Base-by-base conservation (phyloP, 2,329 filamentous ascomycete species). In the Phyllosticta citribraziliensis region DNA sequence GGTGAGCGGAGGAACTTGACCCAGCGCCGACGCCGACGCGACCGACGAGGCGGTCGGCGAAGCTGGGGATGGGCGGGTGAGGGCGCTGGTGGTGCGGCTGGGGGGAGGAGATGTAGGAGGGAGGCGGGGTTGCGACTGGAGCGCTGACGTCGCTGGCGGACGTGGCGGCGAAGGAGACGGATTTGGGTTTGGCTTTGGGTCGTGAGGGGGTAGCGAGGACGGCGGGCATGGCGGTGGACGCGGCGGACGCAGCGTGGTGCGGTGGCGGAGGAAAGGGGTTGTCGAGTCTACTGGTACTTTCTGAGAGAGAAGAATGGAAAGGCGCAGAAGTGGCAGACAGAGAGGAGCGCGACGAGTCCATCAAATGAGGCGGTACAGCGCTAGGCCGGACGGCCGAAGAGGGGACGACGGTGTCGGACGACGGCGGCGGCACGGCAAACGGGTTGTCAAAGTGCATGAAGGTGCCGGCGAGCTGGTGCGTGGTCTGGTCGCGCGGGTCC, bases 161-260 rank as follows among this genome's bases (percentile, higher is more conserved):
- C 73, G 72, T 52, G 70, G 72, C 53, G 74, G 73, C 3, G 74
- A 75, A 14, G 76, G 77, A 57, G 76, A 47, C 40, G 14, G 40
- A n/a, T n/a, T 47, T 47, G 14, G 6, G 40, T n/a, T 47, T 47
- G 40, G 40, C 3, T 8, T n/a, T 17, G 12, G 40, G 14, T 5
- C 40, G 40, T 6, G 40, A 47, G 14, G 40, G 40, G 14, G 40
- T 47, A n/a, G 40, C 40, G 17, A 47, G 17, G 40, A 47, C 14
- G 17, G 14, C 35, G 35, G 35, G 12, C 1, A 40, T 0, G 33
- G 5, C 17, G 40, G 3, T n/a, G 40, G 40, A 22, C 22, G 22
- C 22, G 22, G 22, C 22, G 3, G 22, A 22, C 22, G 22, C 22
- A 22, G 22, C 22, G 22, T 22, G 3, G 3, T 22, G 22, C 22